A percentile compares a stretch with the other conserved stretches of the same genome.
Evolutionary conservation across 2,329 filamentous ascomycete species (phyloP).

Genomic region (Teratosphaeria viscida): DNA sequence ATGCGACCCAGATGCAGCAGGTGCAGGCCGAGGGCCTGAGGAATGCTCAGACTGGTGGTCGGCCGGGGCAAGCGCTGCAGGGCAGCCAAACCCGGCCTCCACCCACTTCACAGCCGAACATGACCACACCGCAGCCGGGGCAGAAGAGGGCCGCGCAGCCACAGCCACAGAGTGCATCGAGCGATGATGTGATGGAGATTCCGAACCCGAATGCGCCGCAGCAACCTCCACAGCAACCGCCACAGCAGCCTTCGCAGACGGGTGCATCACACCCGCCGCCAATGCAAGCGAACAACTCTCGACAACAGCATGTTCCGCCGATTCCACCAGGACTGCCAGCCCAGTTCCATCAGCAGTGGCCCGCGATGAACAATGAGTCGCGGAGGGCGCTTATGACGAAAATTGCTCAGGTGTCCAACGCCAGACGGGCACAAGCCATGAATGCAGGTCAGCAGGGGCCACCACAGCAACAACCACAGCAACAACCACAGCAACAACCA

Average conservation of each 20-base stretch:
- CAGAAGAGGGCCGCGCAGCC: conserved; percentile 14
- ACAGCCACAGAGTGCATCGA: conserved; percentile 10
- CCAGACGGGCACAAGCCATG: conserved; percentile 11
- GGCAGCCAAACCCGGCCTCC: not conserved
- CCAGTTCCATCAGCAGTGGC: conserved; percentile 12
- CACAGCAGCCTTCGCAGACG: conserved; percentile 11
- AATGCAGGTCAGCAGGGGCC: conserved; percentile 14
- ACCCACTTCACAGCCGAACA: conserved; percentile 15
- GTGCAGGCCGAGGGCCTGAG: conserved; percentile 5
- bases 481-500: conserved; percentile 5
- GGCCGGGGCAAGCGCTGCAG: not conserved
- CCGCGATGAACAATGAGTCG: conserved; percentile 14
- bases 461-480: conserved; percentile 3
- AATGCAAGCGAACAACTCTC: conserved; percentile 14
- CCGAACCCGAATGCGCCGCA: conserved; percentile 26
- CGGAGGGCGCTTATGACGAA: conserved; percentile 12
- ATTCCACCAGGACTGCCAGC: not conserved
- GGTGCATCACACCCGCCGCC: conserved; percentile 21
- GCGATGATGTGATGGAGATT: conserved; percentile 33
- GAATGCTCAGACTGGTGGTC: conserved; percentile 9
- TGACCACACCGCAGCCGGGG: conserved; percentile 5
- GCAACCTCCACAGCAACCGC: conserved; percentile 20
- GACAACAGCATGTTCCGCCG: conserved; percentile 5
- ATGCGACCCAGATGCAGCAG: conserved; percentile 17
- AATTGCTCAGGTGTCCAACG: conserved; percentile 8